These are phyloP conservation scores for Cylindrodendrum hubeiense DNA, from an alignment of 2,329 filamentous ascomycete species.

Conservation along the genomic window DNA sequence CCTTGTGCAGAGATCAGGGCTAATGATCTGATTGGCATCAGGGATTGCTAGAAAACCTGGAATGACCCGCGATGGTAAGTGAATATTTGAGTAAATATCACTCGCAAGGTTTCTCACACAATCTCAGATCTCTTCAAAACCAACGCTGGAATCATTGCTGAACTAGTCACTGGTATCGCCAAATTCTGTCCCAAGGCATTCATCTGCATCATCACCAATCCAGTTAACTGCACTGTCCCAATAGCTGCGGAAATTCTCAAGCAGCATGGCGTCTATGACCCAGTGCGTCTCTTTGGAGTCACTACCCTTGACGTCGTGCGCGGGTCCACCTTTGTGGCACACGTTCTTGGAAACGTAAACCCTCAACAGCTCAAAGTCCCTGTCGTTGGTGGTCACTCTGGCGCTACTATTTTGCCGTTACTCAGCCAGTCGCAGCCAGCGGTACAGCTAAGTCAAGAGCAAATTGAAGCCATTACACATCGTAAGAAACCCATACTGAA, in stretches of 20 bases:
- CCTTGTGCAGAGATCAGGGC: conserved; percentile 46
- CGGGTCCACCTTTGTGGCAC: conserved; percentile 79
- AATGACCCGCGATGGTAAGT: conserved; percentile 76
- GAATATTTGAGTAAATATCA: background rate
- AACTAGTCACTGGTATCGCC: conserved; percentile 79
- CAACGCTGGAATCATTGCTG: conserved; percentile 84
- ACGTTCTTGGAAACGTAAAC: conserved; percentile 61
- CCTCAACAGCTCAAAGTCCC: conserved; percentile 78
- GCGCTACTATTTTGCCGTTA: conserved; percentile 82
- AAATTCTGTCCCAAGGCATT: conserved; percentile 78
- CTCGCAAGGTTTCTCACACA: background rate
- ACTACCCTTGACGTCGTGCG: conserved; percentile 85
- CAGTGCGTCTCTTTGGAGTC: conserved; percentile 84
- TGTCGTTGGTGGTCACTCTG: conserved; percentile 82
- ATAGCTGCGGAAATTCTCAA: conserved; percentile 85
- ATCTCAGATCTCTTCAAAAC: conserved; percentile 72
- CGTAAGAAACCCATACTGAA: conserved; percentile 41
- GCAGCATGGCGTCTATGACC: conserved; percentile 80
- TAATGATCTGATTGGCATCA: background rate
- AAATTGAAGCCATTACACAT: conserved; percentile 68
- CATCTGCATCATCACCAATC: conserved; percentile 83
- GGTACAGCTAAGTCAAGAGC: conserved; percentile 68
- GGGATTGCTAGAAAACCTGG: conserved; percentile 85
- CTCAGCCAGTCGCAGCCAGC: conserved; percentile 77
- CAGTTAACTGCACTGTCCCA: conserved; percentile 84